These are phyloP conservation scores for Colletotrichum sublineola DNA, from an alignment of 2,329 filamentous ascomycete species.

Conservation along the genomic window DNA sequence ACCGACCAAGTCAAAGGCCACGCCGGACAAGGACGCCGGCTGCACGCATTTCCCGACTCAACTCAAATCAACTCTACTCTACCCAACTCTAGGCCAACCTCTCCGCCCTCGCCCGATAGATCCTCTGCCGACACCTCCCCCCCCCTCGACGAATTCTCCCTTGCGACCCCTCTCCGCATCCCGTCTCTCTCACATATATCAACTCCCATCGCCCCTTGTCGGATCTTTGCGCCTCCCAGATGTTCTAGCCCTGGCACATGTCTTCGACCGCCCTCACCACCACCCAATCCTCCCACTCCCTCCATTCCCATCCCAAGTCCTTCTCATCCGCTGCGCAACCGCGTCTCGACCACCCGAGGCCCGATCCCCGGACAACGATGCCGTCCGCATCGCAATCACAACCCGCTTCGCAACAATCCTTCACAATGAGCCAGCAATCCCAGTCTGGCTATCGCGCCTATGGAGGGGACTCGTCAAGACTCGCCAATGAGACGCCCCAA, in stretches of 20 bases:
- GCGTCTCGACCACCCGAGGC: constrained; percentile 2
- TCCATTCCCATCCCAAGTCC: constrained; percentile 36
- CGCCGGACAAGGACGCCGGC: constrained; percentile 5
- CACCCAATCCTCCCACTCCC: constrained; percentile 27
- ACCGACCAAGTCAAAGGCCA: constrained; percentile 1
- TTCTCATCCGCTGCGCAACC: constrained; percentile 27
- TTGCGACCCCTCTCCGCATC: neutral
- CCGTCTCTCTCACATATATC: constrained; percentile 2
- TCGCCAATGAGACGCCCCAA: constrained; percentile 61
- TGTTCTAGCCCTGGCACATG: constrained; percentile 41
- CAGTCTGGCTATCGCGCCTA: constrained; percentile 60
- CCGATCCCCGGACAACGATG: constrained; percentile 45
- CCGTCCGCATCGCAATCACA: constrained; percentile 63
- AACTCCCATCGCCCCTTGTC: constrained; percentile 7
- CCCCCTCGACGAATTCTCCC: constrained; percentile 12
- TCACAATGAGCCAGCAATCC: constrained; percentile 68
- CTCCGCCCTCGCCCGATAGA: constrained; percentile 5
- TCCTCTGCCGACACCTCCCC: neutral
- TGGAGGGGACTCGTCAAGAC: constrained; percentile 49
- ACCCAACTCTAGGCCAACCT: neutral
- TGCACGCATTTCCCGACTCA: constrained; percentile 26
- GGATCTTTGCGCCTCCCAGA: constrained; percentile 25
- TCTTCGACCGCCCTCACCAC: constrained; percentile 40
- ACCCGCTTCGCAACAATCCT: constrained; percentile 67
- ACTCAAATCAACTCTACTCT: neutral